Conservation (phyloP, 2,329 filamentous ascomycete species). For the Cordyceps cateniannulata region DNA sequence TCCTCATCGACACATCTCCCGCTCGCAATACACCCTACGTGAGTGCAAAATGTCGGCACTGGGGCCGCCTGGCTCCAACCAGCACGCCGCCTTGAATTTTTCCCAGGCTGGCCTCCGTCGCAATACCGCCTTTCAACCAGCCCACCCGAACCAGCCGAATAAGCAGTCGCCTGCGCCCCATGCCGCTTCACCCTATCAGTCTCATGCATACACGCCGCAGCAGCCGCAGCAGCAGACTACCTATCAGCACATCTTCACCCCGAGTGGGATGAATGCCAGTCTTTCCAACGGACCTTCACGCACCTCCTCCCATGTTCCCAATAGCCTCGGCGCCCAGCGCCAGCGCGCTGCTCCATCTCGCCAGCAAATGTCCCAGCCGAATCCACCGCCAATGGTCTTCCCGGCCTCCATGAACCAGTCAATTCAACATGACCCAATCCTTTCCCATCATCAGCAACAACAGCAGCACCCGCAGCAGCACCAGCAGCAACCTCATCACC, state of each 20-base stretch:
- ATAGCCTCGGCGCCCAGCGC: constrained; percentile 37
- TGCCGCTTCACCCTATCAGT: constrained; percentile 48
- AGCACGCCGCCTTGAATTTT: constrained; percentile 48
- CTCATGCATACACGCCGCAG: constrained; percentile 47
- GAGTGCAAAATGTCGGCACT: constrained; percentile 38
- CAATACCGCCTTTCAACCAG: constrained; percentile 35
- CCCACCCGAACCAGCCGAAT: constrained; percentile 44
- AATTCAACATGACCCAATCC: constrained; percentile 35
- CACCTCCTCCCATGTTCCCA: constrained; percentile 39
- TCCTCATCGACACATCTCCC: neutral
- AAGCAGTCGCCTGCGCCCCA: constrained; percentile 51
- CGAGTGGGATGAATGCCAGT: constrained; percentile 40
- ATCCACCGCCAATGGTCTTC: constrained; percentile 31
- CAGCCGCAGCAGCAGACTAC: constrained; percentile 41
- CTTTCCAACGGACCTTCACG: constrained; percentile 43
- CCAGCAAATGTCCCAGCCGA: constrained; percentile 36
- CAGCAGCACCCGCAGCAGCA: constrained; percentile 24
- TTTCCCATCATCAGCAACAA: constrained; percentile 36
- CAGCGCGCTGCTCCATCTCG: constrained; percentile 38
- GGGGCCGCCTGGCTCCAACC: constrained; percentile 43
- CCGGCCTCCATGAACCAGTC: constrained; percentile 33
- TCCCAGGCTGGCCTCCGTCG: constrained; percentile 45
- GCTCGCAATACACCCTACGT: neutral
- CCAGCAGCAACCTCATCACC: constrained; percentile 16
- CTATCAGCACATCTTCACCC: constrained; percentile 48